Conservation (phyloP, 1,284 basidiomycete species). For the Cryptococcus wingfieldii region DNA sequence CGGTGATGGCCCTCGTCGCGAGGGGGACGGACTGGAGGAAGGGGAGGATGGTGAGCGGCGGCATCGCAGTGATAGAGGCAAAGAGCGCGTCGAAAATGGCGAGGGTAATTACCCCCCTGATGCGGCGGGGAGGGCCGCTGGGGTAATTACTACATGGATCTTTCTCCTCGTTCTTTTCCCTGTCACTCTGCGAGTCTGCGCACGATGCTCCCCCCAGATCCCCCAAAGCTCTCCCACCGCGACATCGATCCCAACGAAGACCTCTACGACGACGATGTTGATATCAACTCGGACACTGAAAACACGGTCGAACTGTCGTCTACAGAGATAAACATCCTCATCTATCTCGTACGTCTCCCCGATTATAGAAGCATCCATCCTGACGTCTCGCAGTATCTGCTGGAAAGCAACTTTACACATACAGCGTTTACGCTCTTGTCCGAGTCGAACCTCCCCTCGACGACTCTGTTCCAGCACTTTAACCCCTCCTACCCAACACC, state of each 20-base stretch:
- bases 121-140: too few species aligned
- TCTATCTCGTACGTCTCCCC: constrained; percentile 36
- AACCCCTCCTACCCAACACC: constrained; percentile 26
- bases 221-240: constrained; percentile 17
- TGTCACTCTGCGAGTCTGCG: background rate
- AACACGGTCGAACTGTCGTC: constrained; percentile 28
- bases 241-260: constrained; percentile 25
- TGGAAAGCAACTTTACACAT: constrained; percentile 45
- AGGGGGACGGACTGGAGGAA: constrained; percentile 46
- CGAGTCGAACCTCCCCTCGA: constrained; percentile 38
- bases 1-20: constrained; percentile 72
- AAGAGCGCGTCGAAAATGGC: background rate
- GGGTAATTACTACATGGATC: background rate
- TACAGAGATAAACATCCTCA: constrained; percentile 45
- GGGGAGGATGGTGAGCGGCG: constrained; percentile 45
- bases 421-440: constrained; percentile 42
- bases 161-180: background rate
- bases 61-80: constrained; percentile 27
- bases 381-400: constrained; percentile 31
- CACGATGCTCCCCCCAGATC: constrained; percentile 22
- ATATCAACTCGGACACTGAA: constrained; percentile 16
- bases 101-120: background rate
- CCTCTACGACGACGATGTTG: constrained; percentile 17
- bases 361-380: background rate
- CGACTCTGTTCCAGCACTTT: constrained; percentile 40